phyloP scores from a whole-genome alignment of 805 yeast species.

The Candida nitratophila region DNA sequence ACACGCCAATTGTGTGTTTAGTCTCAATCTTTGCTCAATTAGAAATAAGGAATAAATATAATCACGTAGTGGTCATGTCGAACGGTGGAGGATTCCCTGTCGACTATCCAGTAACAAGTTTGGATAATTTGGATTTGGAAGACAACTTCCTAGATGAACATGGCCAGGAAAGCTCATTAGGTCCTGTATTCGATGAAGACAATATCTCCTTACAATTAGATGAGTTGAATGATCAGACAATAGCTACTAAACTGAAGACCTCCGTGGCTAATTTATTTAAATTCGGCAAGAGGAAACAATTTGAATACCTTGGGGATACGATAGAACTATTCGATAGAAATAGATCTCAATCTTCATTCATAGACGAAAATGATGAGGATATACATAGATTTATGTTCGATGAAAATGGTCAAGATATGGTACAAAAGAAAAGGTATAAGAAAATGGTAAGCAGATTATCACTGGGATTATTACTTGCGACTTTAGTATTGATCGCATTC shows the following conservation, averaged over 20 bases:
- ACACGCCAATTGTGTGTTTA: no score
- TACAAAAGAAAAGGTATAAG: constrained; percentile 4
- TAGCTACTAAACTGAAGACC: neutral
- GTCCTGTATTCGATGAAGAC: constrained; percentile 7
- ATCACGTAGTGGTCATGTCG: neutral
- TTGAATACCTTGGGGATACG: constrained; percentile 1
- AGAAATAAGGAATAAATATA: no score
- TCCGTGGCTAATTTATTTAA: neutral
- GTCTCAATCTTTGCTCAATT: no score
- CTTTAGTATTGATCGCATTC: constrained; percentile 4
- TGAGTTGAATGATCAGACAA: neutral
- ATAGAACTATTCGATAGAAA: constrained; percentile 8
- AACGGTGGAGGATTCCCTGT: constrained; percentile 19
- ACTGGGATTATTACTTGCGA: constrained; percentile 4
- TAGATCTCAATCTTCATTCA: constrained; percentile 13
- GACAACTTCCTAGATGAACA: constrained; percentile 14
- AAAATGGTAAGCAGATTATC: constrained; percentile 5
- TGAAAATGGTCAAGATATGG: constrained; percentile 1
- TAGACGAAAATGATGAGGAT: constrained; percentile 1
- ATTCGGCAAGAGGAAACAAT: neutral
- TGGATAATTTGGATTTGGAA: constrained; percentile 34
- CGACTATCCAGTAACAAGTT: constrained; percentile 50
- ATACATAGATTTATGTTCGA: neutral
- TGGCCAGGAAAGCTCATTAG: neutral
- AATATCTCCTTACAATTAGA: constrained; percentile 10